A percentile compares a stretch with the other conserved stretches of the same genome.
phyloP scores from a whole-genome alignment of 441 rosid species.

The Aquilaria agallochum region DNA sequence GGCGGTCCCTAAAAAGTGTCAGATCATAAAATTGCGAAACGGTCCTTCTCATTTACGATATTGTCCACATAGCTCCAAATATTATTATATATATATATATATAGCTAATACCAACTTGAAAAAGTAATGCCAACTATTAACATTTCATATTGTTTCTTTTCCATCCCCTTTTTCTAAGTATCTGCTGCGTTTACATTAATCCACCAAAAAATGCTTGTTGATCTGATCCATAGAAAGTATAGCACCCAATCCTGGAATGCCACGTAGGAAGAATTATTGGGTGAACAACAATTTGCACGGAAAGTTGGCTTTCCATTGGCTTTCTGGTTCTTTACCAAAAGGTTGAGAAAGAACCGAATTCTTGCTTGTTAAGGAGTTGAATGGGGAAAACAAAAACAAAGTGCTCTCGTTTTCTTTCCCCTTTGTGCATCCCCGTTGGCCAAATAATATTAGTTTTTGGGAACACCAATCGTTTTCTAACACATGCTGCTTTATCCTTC shows the following conservation, averaged over 20 bases:
- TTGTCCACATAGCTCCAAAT: no score
- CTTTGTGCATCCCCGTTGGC: background rate
- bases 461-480: constrained; percentile 4
- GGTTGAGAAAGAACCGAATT: constrained; percentile 1
- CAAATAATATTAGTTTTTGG: background rate
- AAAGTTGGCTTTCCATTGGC: constrained; percentile 1
- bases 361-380: constrained; percentile 29
- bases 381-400: background rate
- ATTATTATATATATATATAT: background rate
- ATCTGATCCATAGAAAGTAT: constrained; percentile 21
- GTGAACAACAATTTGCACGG: constrained; percentile 4
- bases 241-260: background rate
- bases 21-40: no score
- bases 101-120: constrained; percentile 11
- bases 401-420: background rate
- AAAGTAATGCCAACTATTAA: constrained; percentile 1
- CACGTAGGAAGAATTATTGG: constrained; percentile 17
- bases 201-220: constrained; percentile 16
- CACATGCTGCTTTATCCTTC: background rate
- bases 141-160: background rate
- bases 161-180: constrained; percentile 16
- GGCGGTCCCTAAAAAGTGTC: no score
- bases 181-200: constrained; percentile 18
- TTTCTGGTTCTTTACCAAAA: constrained; percentile 3
- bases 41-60: no score